Evolutionary conservation across 2,329 filamentous ascomycete genomes (phyloP).

Genomic region (Cryoendolithus antarcticus): DNA sequence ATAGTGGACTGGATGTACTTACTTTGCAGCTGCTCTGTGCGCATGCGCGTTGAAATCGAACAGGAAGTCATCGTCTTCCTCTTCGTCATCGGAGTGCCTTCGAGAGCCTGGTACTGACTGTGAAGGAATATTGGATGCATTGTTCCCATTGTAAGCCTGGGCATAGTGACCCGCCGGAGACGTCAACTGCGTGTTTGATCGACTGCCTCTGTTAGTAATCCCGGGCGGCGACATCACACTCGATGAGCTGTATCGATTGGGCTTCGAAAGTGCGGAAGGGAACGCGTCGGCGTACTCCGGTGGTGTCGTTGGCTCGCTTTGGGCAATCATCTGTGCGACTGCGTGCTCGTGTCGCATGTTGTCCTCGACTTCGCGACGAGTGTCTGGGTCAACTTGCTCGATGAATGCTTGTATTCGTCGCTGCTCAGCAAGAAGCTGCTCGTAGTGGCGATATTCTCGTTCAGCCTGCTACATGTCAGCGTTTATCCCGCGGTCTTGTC

Average conservation of each 20-base stretch:
- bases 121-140: conserved; percentile 49
- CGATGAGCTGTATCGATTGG: conserved; percentile 38
- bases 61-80: conserved; percentile 58
- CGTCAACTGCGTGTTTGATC: conserved; percentile 67
- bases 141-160: conserved; percentile 44
- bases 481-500: not conserved
- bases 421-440: conserved; percentile 78
- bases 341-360: conserved; percentile 76
- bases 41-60: conserved; percentile 50
- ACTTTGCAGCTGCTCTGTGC: conserved; percentile 65
- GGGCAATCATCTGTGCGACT: conserved; percentile 48
- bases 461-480: conserved; percentile 55
- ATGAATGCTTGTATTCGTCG: conserved; percentile 85
- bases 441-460: conserved; percentile 87
- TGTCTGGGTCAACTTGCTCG: conserved; percentile 75
- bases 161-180: conserved; percentile 55
- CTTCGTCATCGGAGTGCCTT: conserved; percentile 76
- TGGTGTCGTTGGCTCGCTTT: conserved; percentile 91
- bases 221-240: conserved; percentile 36
- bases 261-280: conserved; percentile 58
- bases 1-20: conserved; percentile 36
- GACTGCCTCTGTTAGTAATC: conserved; percentile 46
- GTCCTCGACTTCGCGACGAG: conserved; percentile 70
- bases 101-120: conserved; percentile 78
- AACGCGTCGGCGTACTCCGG: conserved; percentile 84